Evolutionary conservation across 2,329 filamentous ascomycete species (phyloP), one percentile per base, ranked within the genome.

Genomic region (Paraphaeosphaeria sporulosa): DNA sequence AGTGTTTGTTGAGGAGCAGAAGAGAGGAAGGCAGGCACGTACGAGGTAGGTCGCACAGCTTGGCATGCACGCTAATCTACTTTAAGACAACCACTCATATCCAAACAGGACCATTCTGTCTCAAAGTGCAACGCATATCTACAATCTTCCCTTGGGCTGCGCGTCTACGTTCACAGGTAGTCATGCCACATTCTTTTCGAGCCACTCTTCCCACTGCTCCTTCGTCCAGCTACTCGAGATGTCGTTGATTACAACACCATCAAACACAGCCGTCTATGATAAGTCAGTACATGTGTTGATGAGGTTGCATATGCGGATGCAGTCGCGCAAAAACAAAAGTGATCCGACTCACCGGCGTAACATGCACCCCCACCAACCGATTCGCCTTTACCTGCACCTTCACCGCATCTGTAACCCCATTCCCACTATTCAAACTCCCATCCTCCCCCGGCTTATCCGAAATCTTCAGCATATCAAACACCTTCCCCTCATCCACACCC

Each of bases 151-250:
- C 40, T 23, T 55, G 15, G 40, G 43, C 38, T 36, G 55, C 27
- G 34, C 60, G 46, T 60, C 38, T 15, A 5, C n/a, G 30, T 25
- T n/a, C 34, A 4, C 23, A 17, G 34, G 34, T n/a, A 72, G 65
- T 82, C 80, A 89, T 60, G 80, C 80, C 56, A 88, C 79, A 71
- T 89, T 89, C 79, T 88, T 87, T 70, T 84, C 82, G 74, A 97
- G 78, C 90, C 90, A 97, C 78, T 93, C 89, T 73, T 89, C 84
- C 94, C 94, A 98, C 80, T 97, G 90, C 60, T 91, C 87, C 68
- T 83, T 83, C 0, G 86, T 89, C 87, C 93, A 97, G 25, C 89
- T 86, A 59, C 90, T 94, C 64, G 89, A 90, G 66, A 97, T 91
- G 53, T 90, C 87, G 65, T 87, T 87, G 72, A 91, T 91, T 52